These are phyloP conservation scores for Globisporangium splendens DNA, from an alignment of 352 stramenopile species.

Conservation along the genomic window DNA sequence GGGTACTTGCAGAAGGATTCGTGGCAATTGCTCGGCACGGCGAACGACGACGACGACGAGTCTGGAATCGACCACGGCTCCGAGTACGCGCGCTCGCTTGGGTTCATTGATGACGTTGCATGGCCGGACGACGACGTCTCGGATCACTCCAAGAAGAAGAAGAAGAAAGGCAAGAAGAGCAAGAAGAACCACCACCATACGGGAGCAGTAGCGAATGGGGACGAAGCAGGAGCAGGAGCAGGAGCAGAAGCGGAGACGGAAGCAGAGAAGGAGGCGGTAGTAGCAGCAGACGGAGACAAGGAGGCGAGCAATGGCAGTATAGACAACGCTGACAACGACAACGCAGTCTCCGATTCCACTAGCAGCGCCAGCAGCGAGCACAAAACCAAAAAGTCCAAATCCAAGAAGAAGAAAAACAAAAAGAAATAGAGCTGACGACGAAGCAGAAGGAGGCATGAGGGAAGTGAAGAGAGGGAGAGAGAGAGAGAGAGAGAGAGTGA, in stretches of 20 bases:
- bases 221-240: slow-evolving; percentile 6
- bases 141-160: slow-evolving; percentile 66
- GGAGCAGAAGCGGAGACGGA: not conserved
- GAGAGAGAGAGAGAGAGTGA: too few relatives aligned
- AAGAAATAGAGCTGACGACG: slow-evolving; percentile 42
- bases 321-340: slow-evolving; percentile 4
- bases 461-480: too few relatives aligned
- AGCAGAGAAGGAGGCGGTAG: too few relatives aligned
- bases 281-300: not conserved
- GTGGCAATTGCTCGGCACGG: slow-evolving; percentile 45
- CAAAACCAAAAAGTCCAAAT: slow-evolving; percentile 33
- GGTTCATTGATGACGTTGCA: slow-evolving; percentile 82
- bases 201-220: slow-evolving; percentile 3
- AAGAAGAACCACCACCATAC: slow-evolving; percentile 5
- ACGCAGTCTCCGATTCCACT: not conserved
- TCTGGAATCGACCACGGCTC: slow-evolving; percentile 79
- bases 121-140: slow-evolving; percentile 64
- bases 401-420: slow-evolving; percentile 44
- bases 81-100: slow-evolving; percentile 72
- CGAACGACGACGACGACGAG: slow-evolving; percentile 29
- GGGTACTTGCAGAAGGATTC: slow-evolving; percentile 58
- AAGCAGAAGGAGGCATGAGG: not conserved
- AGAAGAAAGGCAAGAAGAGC: slow-evolving; percentile 45
- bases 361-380: slow-evolving; percentile 1
- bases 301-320: slow-evolving; percentile 12